Base-by-base conservation (phyloP, 768 basidiomycete species). In the Podaxis rugospora region DNA sequence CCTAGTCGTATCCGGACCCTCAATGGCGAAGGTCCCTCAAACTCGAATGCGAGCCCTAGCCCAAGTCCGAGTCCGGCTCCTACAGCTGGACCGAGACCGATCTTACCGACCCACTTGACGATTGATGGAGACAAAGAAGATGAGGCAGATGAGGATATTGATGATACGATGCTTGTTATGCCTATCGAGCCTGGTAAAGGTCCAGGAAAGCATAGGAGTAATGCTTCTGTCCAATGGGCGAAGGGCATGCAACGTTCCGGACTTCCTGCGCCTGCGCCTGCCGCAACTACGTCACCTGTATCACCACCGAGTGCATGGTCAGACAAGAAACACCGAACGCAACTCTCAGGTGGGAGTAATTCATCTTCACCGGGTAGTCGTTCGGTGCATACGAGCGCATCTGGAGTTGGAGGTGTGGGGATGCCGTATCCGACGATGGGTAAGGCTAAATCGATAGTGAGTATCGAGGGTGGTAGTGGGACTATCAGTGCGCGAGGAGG, bases 131-230 rank as follows among this genome's bases (percentile, higher is more conserved):
- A 44, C 10, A 49, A 23, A 40, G 55, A 67, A 4, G 69, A 76
- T 9, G 84, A 84, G 56, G 86, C 87, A 23, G 88, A 91, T 59
- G 90, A 91, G 39, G 86, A 87, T 54, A 83, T 89, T 50, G 89
- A 91, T 65, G 89, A 91, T 28, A 84, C 80, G 37, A 86, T 89
- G 83, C 79, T 88, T 47, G 84, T 87, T 14, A 88, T 88, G 87
- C 84, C 86, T 3, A 78, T 88, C 57, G 88, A 83, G 1, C 83
- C 84, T 23, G 65, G 65, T 44, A 21, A 37, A 10, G 51, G 59
- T 32, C 59, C 51, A 16, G 59, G 59, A 7, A 60, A 53, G 50
- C 66, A 64, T 59, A 62, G 54, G 47, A 62, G 67, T 54, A 65
- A 65, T 62, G 18, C 62, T 50, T 40, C 62, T 55, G 42, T 51